Percentiles rank a stretch among this genome's conserved stretches.
Conservation (phyloP, 768 basidiomycete species). For the Myochromella boudieri region DNA sequence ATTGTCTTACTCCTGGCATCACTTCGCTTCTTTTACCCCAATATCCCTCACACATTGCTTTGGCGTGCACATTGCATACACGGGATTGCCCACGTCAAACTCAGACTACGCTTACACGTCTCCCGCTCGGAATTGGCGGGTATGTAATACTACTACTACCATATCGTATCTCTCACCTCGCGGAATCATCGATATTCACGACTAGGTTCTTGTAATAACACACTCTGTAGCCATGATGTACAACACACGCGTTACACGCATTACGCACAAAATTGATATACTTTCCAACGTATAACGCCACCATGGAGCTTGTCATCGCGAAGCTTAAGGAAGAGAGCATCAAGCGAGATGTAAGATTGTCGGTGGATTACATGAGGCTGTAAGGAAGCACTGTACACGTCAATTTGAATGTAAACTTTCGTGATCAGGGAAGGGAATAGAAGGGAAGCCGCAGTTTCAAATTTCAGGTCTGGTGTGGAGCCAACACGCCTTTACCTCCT, state of each 20-base stretch:
- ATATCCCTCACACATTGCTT: not conserved
- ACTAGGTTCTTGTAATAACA: not conserved
- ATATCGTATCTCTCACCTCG: conserved; percentile 8
- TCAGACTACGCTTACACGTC: not conserved
- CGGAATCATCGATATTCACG: conserved; percentile 7
- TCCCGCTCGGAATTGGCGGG: conserved; percentile 4
- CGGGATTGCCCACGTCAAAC: no score
- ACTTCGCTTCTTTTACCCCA: not conserved
- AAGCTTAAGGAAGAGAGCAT: no score
- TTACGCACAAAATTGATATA: no score
- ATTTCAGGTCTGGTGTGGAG: no score
- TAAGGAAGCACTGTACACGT: no score
- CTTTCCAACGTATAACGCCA: conserved; percentile 3
- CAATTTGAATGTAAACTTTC: no score
- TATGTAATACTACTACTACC: conserved; percentile 10
- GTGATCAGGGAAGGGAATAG: no score
- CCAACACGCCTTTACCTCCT: no score
- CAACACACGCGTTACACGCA: not conserved
- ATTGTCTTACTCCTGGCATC: no score
- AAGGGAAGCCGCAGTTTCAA: no score
- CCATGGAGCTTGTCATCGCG: not conserved
- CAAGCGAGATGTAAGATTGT: no score
- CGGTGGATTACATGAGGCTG: no score
- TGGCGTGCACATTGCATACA: not conserved
- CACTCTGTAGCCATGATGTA: conserved; percentile 2